Percentiles rank a stretch among this genome's conserved stretches.
phyloP scores from a whole-genome alignment of 2,329 filamentous ascomycete genomes.

The Didymella segeticola region DNA sequence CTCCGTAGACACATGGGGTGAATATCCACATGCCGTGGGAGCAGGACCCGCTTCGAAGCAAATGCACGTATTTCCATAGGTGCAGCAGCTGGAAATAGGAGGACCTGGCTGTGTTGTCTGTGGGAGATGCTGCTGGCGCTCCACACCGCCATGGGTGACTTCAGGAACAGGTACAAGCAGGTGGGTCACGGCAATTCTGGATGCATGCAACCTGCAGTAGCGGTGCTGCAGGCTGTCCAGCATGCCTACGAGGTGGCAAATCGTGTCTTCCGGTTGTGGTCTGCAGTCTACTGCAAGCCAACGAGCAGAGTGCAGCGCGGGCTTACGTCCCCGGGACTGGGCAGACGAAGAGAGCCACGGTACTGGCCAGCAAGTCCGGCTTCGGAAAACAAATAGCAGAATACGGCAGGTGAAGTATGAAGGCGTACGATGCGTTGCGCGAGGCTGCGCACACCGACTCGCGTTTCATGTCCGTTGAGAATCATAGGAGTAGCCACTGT shows the following conservation, averaged over 20 bases:
- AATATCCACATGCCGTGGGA: conserved; percentile 29
- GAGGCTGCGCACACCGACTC: conserved; percentile 36
- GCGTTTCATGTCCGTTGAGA: conserved; percentile 38
- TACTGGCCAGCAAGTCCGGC: conserved; percentile 22
- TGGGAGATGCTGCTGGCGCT: conserved; percentile 29
- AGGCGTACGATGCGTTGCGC: conserved; percentile 26
- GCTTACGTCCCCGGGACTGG: conserved; percentile 4
- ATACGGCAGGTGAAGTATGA: conserved; percentile 21
- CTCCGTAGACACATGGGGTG: conserved; percentile 20
- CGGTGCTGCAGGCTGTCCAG: conserved; percentile 25
- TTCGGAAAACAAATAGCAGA: conserved; percentile 35
- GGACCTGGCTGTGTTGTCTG: conserved; percentile 30
- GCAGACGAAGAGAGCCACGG: conserved; percentile 10
- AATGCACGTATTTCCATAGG: conserved; percentile 29
- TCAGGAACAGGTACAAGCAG: conserved; percentile 36
- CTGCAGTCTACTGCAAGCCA: conserved; percentile 38
- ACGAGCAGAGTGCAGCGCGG: conserved; percentile 15
- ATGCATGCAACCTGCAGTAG: conserved; percentile 43
- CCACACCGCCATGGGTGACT: conserved; percentile 37
- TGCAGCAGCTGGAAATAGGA: conserved; percentile 13
- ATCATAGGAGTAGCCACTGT: conserved; percentile 25
- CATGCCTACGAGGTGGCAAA: conserved; percentile 32
- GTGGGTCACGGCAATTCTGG: conserved; percentile 33
- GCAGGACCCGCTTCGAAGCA: conserved; percentile 8
- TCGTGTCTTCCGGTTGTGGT: conserved; percentile 22